These are phyloP conservation scores for Tilletia indica DNA, from an alignment of 1,284 basidiomycete species.

Conservation along the genomic window DNA sequence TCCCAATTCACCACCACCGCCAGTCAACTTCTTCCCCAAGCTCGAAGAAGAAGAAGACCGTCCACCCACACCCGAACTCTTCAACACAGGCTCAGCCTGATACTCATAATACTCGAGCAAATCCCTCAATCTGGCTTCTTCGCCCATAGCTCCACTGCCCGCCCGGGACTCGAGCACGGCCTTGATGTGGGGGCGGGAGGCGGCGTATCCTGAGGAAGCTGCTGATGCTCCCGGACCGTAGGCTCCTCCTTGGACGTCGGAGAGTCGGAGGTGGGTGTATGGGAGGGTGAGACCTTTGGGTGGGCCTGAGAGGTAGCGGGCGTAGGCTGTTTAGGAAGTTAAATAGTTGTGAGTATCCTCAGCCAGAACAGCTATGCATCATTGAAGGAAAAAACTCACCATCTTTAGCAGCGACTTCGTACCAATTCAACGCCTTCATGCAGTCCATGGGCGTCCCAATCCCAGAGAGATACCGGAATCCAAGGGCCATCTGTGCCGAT, in stretches of 20 bases:
- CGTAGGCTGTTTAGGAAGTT: conserved; percentile 7
- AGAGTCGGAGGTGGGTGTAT: conserved; percentile 75
- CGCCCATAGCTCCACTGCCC: conserved; percentile 27
- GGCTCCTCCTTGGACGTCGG: conserved; percentile 84
- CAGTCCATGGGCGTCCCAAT: conserved; percentile 75
- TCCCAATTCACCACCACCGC: background rate
- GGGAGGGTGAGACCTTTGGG: conserved; percentile 86
- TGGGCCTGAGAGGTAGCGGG: conserved; percentile 74
- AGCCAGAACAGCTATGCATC: background rate
- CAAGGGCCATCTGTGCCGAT: conserved; percentile 81
- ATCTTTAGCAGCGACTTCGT: conserved; percentile 38
- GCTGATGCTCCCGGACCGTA: conserved; percentile 91
- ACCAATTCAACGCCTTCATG: conserved; percentile 41
- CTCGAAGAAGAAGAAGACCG: background rate
- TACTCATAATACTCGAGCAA: conserved; percentile 67
- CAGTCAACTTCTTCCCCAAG: background rate
- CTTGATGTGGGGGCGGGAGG: conserved; percentile 72
- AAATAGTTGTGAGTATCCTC: background rate
- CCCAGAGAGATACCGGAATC: conserved; percentile 91
- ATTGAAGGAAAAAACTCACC: background rate
- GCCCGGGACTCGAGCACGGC: conserved; percentile 61
- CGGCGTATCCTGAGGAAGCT: conserved; percentile 67
- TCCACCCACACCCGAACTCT: background rate
- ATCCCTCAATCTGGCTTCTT: conserved; percentile 64
- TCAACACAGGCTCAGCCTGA: conserved; percentile 37